phyloP scores from a whole-genome alignment of 1,284 basidiomycete genomes.

The Marasmius oreades region DNA sequence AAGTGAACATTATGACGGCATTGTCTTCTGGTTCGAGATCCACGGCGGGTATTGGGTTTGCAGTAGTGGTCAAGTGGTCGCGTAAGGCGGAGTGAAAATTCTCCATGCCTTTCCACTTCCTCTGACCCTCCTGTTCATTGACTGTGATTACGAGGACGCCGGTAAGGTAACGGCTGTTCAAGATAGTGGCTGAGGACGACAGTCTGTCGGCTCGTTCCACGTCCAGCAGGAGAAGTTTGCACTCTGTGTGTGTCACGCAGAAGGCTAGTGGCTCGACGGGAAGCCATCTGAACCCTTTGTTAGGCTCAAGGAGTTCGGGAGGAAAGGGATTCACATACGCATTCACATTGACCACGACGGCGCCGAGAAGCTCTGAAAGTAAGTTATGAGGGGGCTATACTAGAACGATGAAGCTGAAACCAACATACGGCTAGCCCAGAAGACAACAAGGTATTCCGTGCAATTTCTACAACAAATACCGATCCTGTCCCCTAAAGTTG shows the following conservation, averaged over 20 bases:
- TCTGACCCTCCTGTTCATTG: slow-evolving; percentile 33
- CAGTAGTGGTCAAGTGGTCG: not conserved
- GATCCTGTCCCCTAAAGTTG: slow-evolving; percentile 49
- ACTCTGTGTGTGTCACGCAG: slow-evolving; percentile 50
- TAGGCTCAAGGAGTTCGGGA: not conserved
- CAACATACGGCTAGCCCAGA: slow-evolving; percentile 50
- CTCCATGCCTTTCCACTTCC: slow-evolving; percentile 36
- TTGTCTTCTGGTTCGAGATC: slow-evolving; percentile 31
- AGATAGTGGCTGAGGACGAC: slow-evolving; percentile 28
- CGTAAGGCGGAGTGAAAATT: slow-evolving; percentile 28
- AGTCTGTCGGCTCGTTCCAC: slow-evolving; percentile 45
- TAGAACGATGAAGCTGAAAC: not conserved
- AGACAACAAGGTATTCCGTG: slow-evolving; percentile 47
- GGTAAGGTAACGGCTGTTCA: slow-evolving; percentile 21
- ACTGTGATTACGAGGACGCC: slow-evolving; percentile 31
- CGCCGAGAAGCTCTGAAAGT: slow-evolving; percentile 42
- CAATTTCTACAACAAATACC: slow-evolving; percentile 60
- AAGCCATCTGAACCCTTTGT: slow-evolving; percentile 37
- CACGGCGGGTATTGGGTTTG: not conserved
- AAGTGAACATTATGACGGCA: slow-evolving; percentile 51
- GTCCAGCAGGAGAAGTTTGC: slow-evolving; percentile 53
- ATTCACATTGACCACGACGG: slow-evolving; percentile 49
- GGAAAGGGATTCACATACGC: slow-evolving; percentile 31
- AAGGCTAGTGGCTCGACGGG: slow-evolving; percentile 42
- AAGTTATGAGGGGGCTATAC: not conserved